phyloP scores from a whole-genome alignment of 495 filamentous ascomycete genomes.

The Barbatosphaeria neglecta region DNA sequence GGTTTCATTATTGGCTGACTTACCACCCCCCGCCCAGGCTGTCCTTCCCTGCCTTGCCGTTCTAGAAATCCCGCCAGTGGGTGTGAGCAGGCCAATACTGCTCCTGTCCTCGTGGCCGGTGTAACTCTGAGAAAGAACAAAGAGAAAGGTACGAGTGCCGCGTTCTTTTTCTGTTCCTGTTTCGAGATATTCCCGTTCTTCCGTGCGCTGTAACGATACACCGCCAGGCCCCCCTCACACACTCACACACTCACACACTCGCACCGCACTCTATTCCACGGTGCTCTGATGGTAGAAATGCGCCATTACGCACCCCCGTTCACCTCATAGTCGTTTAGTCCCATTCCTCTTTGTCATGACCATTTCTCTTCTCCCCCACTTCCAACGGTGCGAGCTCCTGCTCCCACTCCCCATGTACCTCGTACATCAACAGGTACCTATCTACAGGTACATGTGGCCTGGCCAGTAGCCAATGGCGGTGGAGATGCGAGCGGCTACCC shows the following conservation, averaged over 20 bases:
- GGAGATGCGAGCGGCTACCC: too few species aligned
- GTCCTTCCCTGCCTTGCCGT: neutral
- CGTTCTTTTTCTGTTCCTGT: slow-evolving; percentile 6
- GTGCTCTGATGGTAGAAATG: too few species aligned
- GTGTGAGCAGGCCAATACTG: neutral
- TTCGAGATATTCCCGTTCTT: slow-evolving; percentile 5
- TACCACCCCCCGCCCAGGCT: neutral
- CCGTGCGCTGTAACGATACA: slow-evolving; percentile 11
- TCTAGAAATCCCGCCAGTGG: neutral
- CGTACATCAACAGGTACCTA: too few species aligned
- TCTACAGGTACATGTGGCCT: too few species aligned
- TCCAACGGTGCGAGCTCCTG: too few species aligned
- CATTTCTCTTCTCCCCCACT: too few species aligned
- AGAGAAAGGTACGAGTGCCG: slow-evolving; percentile 12
- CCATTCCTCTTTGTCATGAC: too few species aligned
- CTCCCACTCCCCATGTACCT: too few species aligned
- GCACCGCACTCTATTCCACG: neutral
- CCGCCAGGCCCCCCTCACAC: slow-evolving; percentile 1
- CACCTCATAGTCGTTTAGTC: too few species aligned
- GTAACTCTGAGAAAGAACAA: slow-evolving; percentile 2
- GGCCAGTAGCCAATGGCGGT: too few species aligned
- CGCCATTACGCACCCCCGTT: too few species aligned
- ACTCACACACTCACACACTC: neutral
- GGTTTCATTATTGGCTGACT: neutral
- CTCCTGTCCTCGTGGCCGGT: neutral